These are phyloP conservation scores for Clavaria fumosa DNA, from an alignment of 768 basidiomycete species.

Conservation along the genomic window DNA sequence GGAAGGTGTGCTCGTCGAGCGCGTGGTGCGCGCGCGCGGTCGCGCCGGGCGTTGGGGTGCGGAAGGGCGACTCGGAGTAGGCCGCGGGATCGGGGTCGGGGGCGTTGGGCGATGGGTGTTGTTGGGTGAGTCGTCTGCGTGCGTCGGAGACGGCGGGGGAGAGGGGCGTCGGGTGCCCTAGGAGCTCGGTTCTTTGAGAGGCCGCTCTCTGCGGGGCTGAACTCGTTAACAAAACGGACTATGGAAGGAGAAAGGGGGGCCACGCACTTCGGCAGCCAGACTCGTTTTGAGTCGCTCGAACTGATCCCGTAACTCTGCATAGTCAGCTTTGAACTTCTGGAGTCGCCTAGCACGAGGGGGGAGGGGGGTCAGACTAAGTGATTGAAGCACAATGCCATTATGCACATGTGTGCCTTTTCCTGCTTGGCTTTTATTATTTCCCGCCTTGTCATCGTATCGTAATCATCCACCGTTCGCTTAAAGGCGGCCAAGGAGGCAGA, in stretches of 20 bases:
- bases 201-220: constrained; percentile 34
- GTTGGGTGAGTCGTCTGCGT: constrained; percentile 55
- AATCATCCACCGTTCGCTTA: constrained; percentile 90
- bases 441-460: constrained; percentile 89
- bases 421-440: constrained; percentile 95
- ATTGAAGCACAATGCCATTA: constrained; percentile 8
- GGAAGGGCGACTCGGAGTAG: constrained; percentile 78
- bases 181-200: constrained; percentile 46
- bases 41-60: constrained; percentile 36
- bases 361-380: neutral
- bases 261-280: constrained; percentile 28
- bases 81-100: constrained; percentile 19
- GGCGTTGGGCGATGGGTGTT: constrained; percentile 32
- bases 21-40: constrained; percentile 61
- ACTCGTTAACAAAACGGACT: neutral
- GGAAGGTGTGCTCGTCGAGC: constrained; percentile 76
- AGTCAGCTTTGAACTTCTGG: constrained; percentile 81
- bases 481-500: constrained; percentile 93
- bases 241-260: constrained; percentile 10
- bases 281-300: constrained; percentile 68
- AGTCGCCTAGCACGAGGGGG: constrained; percentile 48
- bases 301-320: constrained; percentile 63
- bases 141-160: constrained; percentile 27
- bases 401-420: constrained; percentile 87
- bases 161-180: constrained; percentile 13